Conservation (phyloP, 495 filamentous ascomycete genomes). For the Trichoderma gamsii region DNA sequence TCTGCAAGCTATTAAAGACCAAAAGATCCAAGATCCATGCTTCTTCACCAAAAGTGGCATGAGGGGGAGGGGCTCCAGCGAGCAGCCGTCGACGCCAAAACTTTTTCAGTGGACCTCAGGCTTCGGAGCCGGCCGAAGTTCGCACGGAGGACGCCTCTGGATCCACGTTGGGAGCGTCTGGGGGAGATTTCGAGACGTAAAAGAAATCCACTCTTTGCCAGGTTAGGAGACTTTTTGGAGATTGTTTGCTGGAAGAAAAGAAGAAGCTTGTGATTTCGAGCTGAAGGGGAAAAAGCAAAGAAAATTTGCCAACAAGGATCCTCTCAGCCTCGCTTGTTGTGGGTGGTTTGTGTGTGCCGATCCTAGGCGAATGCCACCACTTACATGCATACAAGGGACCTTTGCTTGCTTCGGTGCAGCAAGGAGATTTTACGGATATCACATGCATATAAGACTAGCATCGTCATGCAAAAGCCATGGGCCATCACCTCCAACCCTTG, state of each 20-base stretch:
- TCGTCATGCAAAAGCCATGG: too few relatives aligned
- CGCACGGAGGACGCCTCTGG: background rate
- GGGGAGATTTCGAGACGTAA: background rate
- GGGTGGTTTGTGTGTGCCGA: background rate
- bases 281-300: background rate
- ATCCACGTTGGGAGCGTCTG: background rate
- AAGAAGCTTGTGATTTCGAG: background rate
- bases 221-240: too few relatives aligned
- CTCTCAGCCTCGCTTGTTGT: background rate
- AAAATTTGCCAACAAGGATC: background rate
- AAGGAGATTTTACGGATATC: too few relatives aligned
- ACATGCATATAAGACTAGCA: too few relatives aligned
- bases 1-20: background rate
- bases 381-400: background rate
- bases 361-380: too few relatives aligned
- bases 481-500: too few relatives aligned
- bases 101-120: background rate
- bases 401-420: too few relatives aligned
- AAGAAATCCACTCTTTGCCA: background rate
- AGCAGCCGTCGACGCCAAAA: background rate
- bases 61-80: background rate
- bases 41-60: conserved; percentile 4
- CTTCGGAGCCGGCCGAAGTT: conserved; percentile 14
- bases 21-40: background rate
- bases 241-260: background rate